Base-by-base conservation (phyloP, 176 grass and related monocot genomes). In the Juncus effusus region DNA sequence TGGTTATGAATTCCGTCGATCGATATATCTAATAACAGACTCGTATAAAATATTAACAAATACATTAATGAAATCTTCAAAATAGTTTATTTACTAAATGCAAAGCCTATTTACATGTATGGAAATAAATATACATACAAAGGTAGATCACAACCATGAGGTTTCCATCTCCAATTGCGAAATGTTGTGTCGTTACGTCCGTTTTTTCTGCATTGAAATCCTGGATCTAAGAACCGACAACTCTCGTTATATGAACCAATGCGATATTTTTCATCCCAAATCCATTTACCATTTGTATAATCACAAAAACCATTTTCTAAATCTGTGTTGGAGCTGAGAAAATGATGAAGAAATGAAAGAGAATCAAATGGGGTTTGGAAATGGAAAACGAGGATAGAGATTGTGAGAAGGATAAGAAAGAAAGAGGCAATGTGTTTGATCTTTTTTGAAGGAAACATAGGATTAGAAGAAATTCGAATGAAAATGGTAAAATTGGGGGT, bases 161-260 rank as follows among this genome's bases (percentile, higher is more conserved):
- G 87, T 9, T 64, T 79, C 87, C 82, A 90, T 9, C 70, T 79
- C 87, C 82, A 82, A 0, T 61, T 5, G 10, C 56, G 75, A 59
- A 85, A 85, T 6, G 49, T 70, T 3, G 55, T 50, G 52, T 76
- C 51, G 2, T 6, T 3, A 13, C 87, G 78, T n/a, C 75, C 87
- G 55, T 82, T 90, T 2, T 56, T 63, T 0, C n/a, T 13, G 82
- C 87, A 90, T 71, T 65, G 82, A 64, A 90, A 90, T 35, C 82
- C 87, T 0, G 87, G 87, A 64, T 90, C 87, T 1, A 90, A 75
- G 67, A 85, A 85, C 36, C 68, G 74, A 60, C 82, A 85, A n/a
- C 72, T 72, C 61, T 90, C 86, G 1, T 3, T 16, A 54, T 90
- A 90, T 5, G 49, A 3, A 44, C 40, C 50, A 42, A 4, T 2